Percentiles rank a stretch among this genome's conserved stretches.
Conservation (phyloP, 208 protist species). For the Trypanosomatidae sp. region DNA sequence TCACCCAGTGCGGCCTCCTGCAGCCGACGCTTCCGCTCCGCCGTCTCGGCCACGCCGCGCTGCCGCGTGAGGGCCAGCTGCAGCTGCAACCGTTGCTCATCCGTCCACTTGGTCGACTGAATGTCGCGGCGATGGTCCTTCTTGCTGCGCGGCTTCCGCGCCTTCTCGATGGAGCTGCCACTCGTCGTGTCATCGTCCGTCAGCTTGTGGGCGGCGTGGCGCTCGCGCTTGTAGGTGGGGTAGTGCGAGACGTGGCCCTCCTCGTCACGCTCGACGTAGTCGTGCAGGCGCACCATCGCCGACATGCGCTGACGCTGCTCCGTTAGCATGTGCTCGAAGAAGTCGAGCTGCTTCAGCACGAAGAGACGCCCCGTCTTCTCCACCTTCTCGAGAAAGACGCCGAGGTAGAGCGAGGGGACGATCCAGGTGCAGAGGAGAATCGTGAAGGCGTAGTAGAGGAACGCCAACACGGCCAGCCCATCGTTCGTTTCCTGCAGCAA, state of each 20-base stretch:
- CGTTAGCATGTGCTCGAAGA: slow-evolving; percentile 78
- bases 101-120: slow-evolving; percentile 71
- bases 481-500: slow-evolving; percentile 86
- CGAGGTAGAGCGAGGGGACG: slow-evolving; percentile 85
- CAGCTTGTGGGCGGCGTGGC: slow-evolving; percentile 9
- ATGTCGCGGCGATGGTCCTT: slow-evolving; percentile 26
- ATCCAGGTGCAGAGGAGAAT: slow-evolving; percentile 88
- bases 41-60: slow-evolving; percentile 59
- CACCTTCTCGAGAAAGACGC: slow-evolving; percentile 90
- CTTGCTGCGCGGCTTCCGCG: background rate
- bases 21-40: slow-evolving; percentile 52
- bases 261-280: slow-evolving; percentile 83
- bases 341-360: slow-evolving; percentile 73
- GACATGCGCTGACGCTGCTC: slow-evolving; percentile 77
- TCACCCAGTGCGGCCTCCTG: slow-evolving; percentile 30
- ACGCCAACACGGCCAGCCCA: slow-evolving; percentile 48
- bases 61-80: slow-evolving; percentile 87
- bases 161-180: slow-evolving; percentile 5
- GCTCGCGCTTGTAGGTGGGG: slow-evolving; percentile 28
- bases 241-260: slow-evolving; percentile 58
- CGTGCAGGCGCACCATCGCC: slow-evolving; percentile 54
- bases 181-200: slow-evolving; percentile 15
- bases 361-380: slow-evolving; percentile 75
- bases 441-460: slow-evolving; percentile 86
- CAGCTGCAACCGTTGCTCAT: slow-evolving; percentile 87